Conservation (phyloP, 768 basidiomycete species). For the Calvatia gigantea region DNA sequence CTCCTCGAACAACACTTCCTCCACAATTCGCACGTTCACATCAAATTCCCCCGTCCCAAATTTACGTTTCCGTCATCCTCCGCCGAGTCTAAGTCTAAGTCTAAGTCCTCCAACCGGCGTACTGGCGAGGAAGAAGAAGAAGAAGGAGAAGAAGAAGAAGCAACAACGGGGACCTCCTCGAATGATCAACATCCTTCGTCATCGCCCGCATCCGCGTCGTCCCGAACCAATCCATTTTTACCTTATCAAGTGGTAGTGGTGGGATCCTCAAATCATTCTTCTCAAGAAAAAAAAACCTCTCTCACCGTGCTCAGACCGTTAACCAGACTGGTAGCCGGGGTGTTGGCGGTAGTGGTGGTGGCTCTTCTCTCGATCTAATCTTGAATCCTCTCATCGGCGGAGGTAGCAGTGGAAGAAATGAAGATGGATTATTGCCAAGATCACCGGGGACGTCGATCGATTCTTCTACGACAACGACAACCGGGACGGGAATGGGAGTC, state of each 20-base stretch:
- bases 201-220: conserved; percentile 6
- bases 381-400: conserved; percentile 1
- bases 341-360: too few species aligned
- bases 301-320: conserved; percentile 21
- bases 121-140: background rate
- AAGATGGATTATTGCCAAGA: background rate
- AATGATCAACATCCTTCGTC: background rate
- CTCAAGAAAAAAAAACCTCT: conserved; percentile 19
- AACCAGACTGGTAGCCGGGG: conserved; percentile 24
- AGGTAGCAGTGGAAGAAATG: too few species aligned
- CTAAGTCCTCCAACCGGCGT: background rate
- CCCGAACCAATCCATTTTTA: conserved; percentile 30
- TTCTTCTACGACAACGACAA: too few species aligned
- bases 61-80: conserved; percentile 24
- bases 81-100: conserved; percentile 9
- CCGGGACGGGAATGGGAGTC: background rate
- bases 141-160: too few species aligned
- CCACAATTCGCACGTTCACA: conserved; percentile 42
- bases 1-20: conserved; percentile 61
- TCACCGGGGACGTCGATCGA: background rate
- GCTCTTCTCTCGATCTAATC: conserved; percentile 42
- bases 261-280: conserved; percentile 43
- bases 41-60: conserved; percentile 37
- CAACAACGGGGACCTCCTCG: too few species aligned
- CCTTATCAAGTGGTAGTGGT: too few species aligned